Evolutionary conservation across 2,329 filamentous ascomycete genomes (phyloP), one percentile per base, ranked within the genome.

Genomic region (Ophiostoma tasmaniense): DNA sequence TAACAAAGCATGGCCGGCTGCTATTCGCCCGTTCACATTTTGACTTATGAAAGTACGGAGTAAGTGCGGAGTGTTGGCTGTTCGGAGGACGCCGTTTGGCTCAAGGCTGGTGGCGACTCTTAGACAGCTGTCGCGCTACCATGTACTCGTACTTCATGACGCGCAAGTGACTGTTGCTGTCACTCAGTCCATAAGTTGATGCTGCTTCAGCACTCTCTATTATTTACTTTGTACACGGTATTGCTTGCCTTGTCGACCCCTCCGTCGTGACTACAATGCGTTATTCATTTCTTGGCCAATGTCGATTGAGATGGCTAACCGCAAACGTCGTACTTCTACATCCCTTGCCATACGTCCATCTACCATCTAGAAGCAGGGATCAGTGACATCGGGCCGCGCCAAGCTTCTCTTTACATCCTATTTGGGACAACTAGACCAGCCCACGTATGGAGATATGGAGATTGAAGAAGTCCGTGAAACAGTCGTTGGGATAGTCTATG

Each of bases 381-480:
- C 30, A 20, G 30, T 62, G n/a, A 37, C 61, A 37, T 37, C 33
- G 10, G 33, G 6, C 14, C 14, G 20, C 8, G 61, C 61, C 30
- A 37, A 65, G 33, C 17, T 22, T 65, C 61, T 64, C 33, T 45
- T 28, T 28, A 30, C 25, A 28, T 22, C 64, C 64, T 65, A 45
- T 65, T 65, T 20, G 64, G 64, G 64, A 42, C 37, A 65, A 65
- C n/a, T 28, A 65, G 64, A 65, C 64, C 64, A 65, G 64, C 64
- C 64, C 35, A 65, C 64, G 64, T 28, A 39, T 39, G 22, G 20
- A 25, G 35, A 22, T 28, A 39, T 39, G 22, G 20, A 25, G 35
- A 22, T 10, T 3, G 33, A 64, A 8, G 17, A 22, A 25, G 8
- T 28, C 50, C 50, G 50, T 25, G 8, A 52, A 4, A 13, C 20